A percentile compares a stretch with the other conserved stretches of the same genome.
These are phyloP conservation scores for Coemansia sp. DNA, from an alignment of 192 early-diverging fungal species.

Conservation along the genomic window DNA sequence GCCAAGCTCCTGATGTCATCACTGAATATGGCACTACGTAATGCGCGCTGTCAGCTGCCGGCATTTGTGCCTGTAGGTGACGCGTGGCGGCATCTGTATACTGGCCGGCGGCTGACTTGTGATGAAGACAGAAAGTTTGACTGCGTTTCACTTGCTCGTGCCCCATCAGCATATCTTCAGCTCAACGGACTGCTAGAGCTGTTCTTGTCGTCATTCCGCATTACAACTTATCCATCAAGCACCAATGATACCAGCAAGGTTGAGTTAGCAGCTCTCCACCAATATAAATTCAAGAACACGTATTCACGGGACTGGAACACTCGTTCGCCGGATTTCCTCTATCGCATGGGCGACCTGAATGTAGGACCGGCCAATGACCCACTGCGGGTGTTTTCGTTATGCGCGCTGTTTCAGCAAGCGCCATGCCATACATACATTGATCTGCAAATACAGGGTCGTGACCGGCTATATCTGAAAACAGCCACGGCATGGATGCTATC, in stretches of 20 bases:
- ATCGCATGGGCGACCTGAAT: constrained; percentile 40
- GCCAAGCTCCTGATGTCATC: constrained; percentile 64
- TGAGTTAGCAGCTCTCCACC: constrained; percentile 31
- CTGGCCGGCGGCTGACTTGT: constrained; percentile 16
- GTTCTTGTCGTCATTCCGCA: constrained; percentile 29
- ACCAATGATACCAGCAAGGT: not conserved
- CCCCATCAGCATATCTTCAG: constrained; percentile 41
- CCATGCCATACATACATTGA: constrained; percentile 41
- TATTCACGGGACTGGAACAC: constrained; percentile 48
- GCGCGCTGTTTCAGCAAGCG: constrained; percentile 32
- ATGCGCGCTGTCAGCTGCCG: constrained; percentile 64
- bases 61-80: constrained; percentile 59
- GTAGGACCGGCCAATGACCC: constrained; percentile 51
- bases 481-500: constrained; percentile 38
- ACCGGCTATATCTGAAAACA: constrained; percentile 39
- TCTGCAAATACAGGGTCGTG: constrained; percentile 24
- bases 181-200: constrained; percentile 46
- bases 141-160: constrained; percentile 26
- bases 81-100: constrained; percentile 46
- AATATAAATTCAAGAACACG: constrained; percentile 44
- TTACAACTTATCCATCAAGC: constrained; percentile 10
- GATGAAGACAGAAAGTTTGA: constrained; percentile 21
- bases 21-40: constrained; percentile 66
- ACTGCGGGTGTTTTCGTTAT: constrained; percentile 28
- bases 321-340: constrained; percentile 24